These are phyloP conservation scores for Carpinus fangiana DNA, from an alignment of 306 rosid species.

Conservation along the genomic window DNA sequence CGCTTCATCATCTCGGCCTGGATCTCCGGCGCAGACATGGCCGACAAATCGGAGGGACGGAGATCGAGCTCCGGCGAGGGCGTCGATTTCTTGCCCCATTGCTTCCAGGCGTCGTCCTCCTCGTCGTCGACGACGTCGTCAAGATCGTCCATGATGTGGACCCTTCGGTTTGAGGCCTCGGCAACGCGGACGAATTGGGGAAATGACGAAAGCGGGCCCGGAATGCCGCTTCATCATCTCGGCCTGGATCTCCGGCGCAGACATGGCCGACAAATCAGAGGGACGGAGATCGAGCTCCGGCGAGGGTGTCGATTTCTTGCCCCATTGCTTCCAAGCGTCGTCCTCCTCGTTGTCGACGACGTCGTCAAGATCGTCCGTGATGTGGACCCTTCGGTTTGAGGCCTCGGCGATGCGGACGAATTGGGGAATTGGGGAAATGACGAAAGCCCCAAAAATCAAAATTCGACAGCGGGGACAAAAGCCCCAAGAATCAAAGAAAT, in stretches of 20 bases:
- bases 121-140: conserved; percentile 86
- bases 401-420: conserved; percentile 43
- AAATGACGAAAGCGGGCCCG: conserved; percentile 49
- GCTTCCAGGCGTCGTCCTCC: conserved; percentile 83
- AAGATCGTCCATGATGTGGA: conserved; percentile 79
- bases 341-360: conserved; percentile 89
- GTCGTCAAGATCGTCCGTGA: conserved; percentile 85
- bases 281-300: conserved; percentile 39
- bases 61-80: conserved; percentile 36
- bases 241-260: conserved; percentile 67
- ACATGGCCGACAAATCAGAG: conserved; percentile 59
- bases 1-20: conserved; percentile 72
- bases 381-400: conserved; percentile 60
- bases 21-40: conserved; percentile 68
- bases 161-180: conserved; percentile 52
- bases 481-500: too few relatives aligned
- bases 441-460: conserved; percentile 1
- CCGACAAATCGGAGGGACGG: conserved; percentile 54
- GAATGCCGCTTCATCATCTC: conserved; percentile 68
- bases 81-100: conserved; percentile 76
- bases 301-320: conserved; percentile 59
- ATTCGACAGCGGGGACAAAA: too few relatives aligned
- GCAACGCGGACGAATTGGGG: conserved; percentile 35
- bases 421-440: conserved; percentile 21
- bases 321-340: conserved; percentile 85